These are phyloP conservation scores for Metschnikowia arizonensis DNA, from an alignment of 805 yeast species.

Conservation along the genomic window DNA sequence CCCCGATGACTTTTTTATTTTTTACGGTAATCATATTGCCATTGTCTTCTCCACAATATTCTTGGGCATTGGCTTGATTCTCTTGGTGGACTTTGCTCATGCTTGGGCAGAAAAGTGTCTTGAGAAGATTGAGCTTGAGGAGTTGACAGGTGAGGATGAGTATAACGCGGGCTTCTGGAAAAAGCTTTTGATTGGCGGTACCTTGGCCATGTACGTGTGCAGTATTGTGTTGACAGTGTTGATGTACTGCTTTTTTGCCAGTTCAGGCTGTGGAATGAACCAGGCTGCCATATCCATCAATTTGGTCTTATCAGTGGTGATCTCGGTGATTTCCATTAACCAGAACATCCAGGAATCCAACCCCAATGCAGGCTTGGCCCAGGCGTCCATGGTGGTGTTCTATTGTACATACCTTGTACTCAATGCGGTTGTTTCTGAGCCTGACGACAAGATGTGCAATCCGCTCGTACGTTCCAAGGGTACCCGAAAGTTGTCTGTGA, in stretches of 20 bases:
- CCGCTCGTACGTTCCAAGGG: constrained; percentile 87
- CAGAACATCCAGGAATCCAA: constrained; percentile 87
- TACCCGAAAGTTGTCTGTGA: constrained; percentile 82
- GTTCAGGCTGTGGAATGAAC: constrained; percentile 80
- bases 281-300: constrained; percentile 81
- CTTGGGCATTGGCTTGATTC: constrained; percentile 81
- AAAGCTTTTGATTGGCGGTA: constrained; percentile 76
- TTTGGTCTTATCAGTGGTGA: constrained; percentile 56
- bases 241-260: constrained; percentile 82
- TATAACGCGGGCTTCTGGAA: constrained; percentile 66
- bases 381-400: constrained; percentile 89
- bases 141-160: constrained; percentile 46
- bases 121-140: constrained; percentile 81
- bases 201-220: constrained; percentile 76
- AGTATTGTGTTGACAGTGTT: constrained; percentile 67
- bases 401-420: constrained; percentile 89
- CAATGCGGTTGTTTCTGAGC: constrained; percentile 94
- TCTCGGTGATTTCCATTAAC: constrained; percentile 68
- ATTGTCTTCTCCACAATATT: constrained; percentile 80
- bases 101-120: constrained; percentile 98
- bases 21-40: constrained; percentile 90
- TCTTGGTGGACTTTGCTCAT: constrained; percentile 94
- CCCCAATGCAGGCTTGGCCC: constrained; percentile 95
- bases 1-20: constrained; percentile 81
- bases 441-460: constrained; percentile 89